Percentiles rank a stretch among this genome's conserved stretches.
Conservation (phyloP, 768 basidiomycete genomes). For the Tulasnella sp. region DNA sequence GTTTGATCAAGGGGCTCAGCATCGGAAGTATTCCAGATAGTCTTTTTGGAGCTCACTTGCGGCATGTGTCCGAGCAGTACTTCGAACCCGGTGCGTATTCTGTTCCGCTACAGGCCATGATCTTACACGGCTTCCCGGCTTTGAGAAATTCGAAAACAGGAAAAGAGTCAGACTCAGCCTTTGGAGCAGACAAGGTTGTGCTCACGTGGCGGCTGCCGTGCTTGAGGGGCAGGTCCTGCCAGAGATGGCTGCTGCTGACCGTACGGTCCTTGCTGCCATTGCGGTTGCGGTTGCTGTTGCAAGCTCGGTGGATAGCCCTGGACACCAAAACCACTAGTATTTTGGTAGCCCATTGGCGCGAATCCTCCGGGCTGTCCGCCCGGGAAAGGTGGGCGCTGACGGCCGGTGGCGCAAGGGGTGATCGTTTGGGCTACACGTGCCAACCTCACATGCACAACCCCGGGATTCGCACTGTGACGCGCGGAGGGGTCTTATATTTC, state of each 20-base stretch:
- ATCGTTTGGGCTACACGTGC: too few relatives aligned
- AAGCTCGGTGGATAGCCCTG: not conserved
- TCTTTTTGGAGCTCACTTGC: not conserved
- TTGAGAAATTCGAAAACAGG: too few relatives aligned
- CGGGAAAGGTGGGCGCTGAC: not conserved
- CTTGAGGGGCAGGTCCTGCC: not conserved
- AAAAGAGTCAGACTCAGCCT: not conserved
- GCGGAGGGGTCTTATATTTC: too few relatives aligned
- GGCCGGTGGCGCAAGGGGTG: too few relatives aligned
- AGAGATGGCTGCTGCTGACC: not conserved
- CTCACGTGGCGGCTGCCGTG: not conserved
- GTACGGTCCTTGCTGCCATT: not conserved
- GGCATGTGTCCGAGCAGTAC: constrained; percentile 11
- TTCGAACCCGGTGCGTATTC: not conserved
- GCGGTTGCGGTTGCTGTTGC: not conserved
- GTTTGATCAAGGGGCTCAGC: not conserved
- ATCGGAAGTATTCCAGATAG: not conserved
- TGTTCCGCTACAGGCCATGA: not conserved
- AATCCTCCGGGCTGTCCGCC: not conserved
- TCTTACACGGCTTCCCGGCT: constrained; percentile 7
- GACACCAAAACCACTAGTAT: not conserved
- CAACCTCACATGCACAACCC: too few relatives aligned
- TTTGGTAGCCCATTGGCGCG: not conserved
- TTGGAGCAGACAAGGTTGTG: not conserved
- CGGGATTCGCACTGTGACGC: too few relatives aligned